These are phyloP conservation scores for Cladosporium sp. DNA, from an alignment of 2,329 filamentous ascomycete species.

Conservation along the genomic window DNA sequence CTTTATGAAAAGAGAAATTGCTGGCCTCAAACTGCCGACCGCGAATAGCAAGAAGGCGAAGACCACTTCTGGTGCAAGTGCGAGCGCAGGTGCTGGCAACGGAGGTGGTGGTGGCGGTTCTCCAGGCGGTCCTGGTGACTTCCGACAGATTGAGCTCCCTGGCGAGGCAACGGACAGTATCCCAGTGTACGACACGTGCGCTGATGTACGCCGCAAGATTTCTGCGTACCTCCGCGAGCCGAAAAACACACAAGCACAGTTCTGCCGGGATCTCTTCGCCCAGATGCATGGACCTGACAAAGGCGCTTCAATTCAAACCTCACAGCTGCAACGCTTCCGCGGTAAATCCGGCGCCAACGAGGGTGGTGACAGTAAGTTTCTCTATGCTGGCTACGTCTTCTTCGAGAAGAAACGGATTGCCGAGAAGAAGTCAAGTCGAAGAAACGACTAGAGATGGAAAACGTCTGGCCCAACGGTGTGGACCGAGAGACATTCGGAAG, in stretches of 20 bases:
- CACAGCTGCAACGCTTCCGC: constrained; percentile 53
- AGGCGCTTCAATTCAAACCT: constrained; percentile 39
- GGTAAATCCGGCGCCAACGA: constrained; percentile 49
- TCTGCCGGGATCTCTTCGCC: constrained; percentile 50
- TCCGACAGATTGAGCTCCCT: constrained; percentile 46
- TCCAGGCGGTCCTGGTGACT: constrained; percentile 21
- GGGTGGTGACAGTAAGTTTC: constrained; percentile 53
- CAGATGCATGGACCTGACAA: constrained; percentile 39
- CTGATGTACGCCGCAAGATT: constrained; percentile 60
- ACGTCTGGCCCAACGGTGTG: constrained; percentile 31
- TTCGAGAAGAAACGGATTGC: constrained; percentile 58
- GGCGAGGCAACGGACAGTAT: constrained; percentile 52
- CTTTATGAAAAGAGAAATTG: constrained; percentile 55
- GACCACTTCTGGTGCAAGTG: constrained; percentile 21
- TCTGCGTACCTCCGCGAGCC: constrained; percentile 49
- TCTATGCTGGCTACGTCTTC: constrained; percentile 41
- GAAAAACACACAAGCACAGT: constrained; percentile 53
- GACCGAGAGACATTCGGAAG: constrained; percentile 18
- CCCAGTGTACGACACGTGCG: constrained; percentile 57
- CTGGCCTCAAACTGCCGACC: constrained; percentile 44
- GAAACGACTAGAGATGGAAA: constrained; percentile 40
- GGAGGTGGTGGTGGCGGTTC: not conserved
- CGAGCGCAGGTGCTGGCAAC: constrained; percentile 18
- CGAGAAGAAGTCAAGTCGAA: constrained; percentile 57
- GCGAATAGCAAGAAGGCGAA: constrained; percentile 15